These are phyloP conservation scores for Boletus coccyginus DNA, from an alignment of 768 basidiomycete genomes.

Conservation along the genomic window DNA sequence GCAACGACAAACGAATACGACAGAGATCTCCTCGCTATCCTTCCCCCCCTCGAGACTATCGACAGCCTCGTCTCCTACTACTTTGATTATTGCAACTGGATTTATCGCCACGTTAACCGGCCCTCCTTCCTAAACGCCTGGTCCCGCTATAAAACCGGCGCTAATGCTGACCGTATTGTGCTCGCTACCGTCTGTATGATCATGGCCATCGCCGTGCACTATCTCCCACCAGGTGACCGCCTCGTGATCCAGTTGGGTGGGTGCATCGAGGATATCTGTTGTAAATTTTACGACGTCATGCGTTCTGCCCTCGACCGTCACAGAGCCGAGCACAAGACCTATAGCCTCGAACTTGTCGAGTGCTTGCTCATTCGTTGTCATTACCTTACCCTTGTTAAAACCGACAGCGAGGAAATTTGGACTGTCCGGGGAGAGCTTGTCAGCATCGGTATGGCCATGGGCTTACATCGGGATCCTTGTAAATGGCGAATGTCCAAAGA, in stretches of 20 bases:
- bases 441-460: conserved; percentile 77
- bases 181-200: conserved; percentile 72
- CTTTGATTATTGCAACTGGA: conserved; percentile 87
- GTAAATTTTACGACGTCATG: conserved; percentile 69
- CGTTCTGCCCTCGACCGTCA: conserved; percentile 61
- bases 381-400: conserved; percentile 70
- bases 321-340: conserved; percentile 55
- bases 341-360: conserved; percentile 74
- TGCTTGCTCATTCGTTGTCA: conserved; percentile 66
- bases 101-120: conserved; percentile 76
- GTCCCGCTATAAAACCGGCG: conserved; percentile 70
- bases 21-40: conserved; percentile 62
- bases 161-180: conserved; percentile 61
- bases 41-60: conserved; percentile 66
- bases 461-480: conserved; percentile 82
- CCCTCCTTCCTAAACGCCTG: conserved; percentile 59
- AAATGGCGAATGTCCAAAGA: conserved; percentile 70
- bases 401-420: conserved; percentile 82
- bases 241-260: conserved; percentile 54
- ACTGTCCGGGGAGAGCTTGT: conserved; percentile 68
- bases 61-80: conserved; percentile 74
- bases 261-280: conserved; percentile 57
- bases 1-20: conserved; percentile 55
- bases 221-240: conserved; percentile 63
- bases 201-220: conserved; percentile 71